A percentile compares a stretch with the other conserved stretches of the same genome.
phyloP scores from a whole-genome alignment of 1,284 basidiomycete genomes.

The Rhodotorula sp. region DNA sequence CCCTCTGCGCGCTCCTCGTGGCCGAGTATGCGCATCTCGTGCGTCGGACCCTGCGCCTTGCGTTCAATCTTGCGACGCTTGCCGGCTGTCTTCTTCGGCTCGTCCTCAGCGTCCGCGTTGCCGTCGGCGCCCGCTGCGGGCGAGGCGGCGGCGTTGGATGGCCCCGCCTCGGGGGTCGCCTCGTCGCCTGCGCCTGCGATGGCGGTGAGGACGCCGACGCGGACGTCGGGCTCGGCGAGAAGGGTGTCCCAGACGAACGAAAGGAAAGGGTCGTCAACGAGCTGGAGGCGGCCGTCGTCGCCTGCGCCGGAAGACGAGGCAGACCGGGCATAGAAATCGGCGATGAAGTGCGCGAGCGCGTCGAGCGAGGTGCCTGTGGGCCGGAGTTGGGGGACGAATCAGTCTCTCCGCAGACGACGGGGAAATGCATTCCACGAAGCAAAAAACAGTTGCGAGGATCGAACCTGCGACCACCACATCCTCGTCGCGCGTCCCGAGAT shows the following conservation, averaged over 20 bases:
- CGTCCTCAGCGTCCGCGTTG: not conserved
- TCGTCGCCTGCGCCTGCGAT: not conserved
- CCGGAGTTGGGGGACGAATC: not conserved
- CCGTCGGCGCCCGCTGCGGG: not conserved
- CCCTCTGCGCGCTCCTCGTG: slow-evolving; percentile 55
- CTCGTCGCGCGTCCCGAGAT: not conserved
- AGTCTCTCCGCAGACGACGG: not conserved
- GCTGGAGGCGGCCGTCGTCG: not conserved
- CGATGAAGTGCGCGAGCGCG: slow-evolving; percentile 14
- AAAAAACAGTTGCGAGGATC: not conserved
- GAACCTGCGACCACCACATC: slow-evolving; percentile 3
- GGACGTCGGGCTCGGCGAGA: slow-evolving; percentile 53
- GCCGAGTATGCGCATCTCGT: slow-evolving; percentile 59
- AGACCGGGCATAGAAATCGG: slow-evolving; percentile 17
- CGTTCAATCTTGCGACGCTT: slow-evolving; percentile 47
- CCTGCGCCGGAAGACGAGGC: not conserved
- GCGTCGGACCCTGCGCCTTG: slow-evolving; percentile 42
- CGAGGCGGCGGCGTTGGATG: no score
- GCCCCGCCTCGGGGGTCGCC: slow-evolving; percentile 9
- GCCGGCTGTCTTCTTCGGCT: slow-evolving; percentile 50
- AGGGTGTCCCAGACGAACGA: slow-evolving; percentile 78
- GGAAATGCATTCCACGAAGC: no score
- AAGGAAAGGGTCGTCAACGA: slow-evolving; percentile 67
- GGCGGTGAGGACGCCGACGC: slow-evolving; percentile 14
- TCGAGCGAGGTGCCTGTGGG: slow-evolving; percentile 16